Conservation (phyloP, 148 eudicot genomes). For the Camellia granthamiana region DNA sequence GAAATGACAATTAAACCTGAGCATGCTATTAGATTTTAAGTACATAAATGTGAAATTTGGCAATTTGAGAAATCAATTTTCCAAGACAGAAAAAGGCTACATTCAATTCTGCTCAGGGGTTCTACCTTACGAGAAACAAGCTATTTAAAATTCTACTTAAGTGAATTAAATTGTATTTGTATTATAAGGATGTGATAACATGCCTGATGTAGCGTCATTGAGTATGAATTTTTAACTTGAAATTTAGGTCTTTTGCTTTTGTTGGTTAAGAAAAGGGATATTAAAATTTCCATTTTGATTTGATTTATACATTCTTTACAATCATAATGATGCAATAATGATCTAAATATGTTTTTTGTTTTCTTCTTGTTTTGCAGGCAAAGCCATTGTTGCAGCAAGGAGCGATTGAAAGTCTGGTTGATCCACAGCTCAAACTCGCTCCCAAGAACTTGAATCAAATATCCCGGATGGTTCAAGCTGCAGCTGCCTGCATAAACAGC, state of each 20-base stretch:
- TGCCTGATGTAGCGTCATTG: background rate
- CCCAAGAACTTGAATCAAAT: slow-evolving; percentile 50
- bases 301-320: too few relatives aligned
- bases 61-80: too few relatives aligned
- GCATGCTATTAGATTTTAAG: too few relatives aligned
- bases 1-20: too few relatives aligned
- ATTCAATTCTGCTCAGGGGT: too few relatives aligned
- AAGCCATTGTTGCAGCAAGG: slow-evolving; percentile 84
- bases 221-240: background rate
- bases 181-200: background rate
- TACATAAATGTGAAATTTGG: too few relatives aligned
- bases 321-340: too few relatives aligned
- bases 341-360: background rate
- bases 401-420: slow-evolving; percentile 45
- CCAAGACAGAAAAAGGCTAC: too few relatives aligned
- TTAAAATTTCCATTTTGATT: too few relatives aligned
- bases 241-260: background rate
- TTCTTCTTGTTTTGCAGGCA: slow-evolving; percentile 51
- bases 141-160: background rate
- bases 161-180: background rate
- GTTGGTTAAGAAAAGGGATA: too few relatives aligned
- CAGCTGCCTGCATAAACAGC: slow-evolving; percentile 62
- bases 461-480: slow-evolving; percentile 68
- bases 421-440: slow-evolving; percentile 55
- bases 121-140: too few relatives aligned